phyloP scores from a whole-genome alignment of 495 filamentous ascomycete species.

The Penicillium dipodomyicola region DNA sequence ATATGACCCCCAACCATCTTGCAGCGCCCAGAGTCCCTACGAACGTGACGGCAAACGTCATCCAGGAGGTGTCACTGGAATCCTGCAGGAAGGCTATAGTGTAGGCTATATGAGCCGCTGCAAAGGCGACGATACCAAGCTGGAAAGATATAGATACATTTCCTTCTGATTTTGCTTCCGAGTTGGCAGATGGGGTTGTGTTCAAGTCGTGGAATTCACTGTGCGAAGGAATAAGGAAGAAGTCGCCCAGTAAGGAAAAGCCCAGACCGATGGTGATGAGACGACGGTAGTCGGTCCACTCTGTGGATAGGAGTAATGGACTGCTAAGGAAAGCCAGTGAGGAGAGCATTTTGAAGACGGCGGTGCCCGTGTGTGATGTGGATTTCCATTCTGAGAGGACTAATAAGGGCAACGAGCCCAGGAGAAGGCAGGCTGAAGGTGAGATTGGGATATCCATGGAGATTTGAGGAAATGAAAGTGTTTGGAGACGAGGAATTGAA shows the following conservation, averaged over 20 bases:
- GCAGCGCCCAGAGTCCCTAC: slow-evolving; percentile 11
- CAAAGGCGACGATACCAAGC: slow-evolving; percentile 25
- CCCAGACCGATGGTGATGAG: slow-evolving; percentile 4
- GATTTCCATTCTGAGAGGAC: slow-evolving; percentile 21
- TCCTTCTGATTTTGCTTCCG: not conserved
- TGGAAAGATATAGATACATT: slow-evolving; percentile 24
- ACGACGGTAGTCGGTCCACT: slow-evolving; percentile 17
- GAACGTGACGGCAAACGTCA: slow-evolving; percentile 12
- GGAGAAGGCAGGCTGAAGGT: slow-evolving; percentile 12
- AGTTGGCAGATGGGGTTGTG: not conserved
- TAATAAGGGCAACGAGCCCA: slow-evolving; percentile 15
- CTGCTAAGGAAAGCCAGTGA: slow-evolving; percentile 22
- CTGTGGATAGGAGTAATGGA: slow-evolving; percentile 17
- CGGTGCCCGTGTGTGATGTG: slow-evolving; percentile 17
- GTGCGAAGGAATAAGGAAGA: slow-evolving; percentile 19
- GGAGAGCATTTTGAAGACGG: slow-evolving; percentile 27
- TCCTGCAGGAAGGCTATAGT: slow-evolving; percentile 21
- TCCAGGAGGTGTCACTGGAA: slow-evolving; percentile 10
- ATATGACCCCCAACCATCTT: slow-evolving; percentile 21
- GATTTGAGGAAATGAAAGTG: not conserved
- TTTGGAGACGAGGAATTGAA: too few relatives aligned
- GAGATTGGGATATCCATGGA: slow-evolving; percentile 8
- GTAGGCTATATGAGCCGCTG: slow-evolving; percentile 25
- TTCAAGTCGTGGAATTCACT: slow-evolving; percentile 17
- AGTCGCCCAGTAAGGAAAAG: slow-evolving; percentile 20